Evolutionary conservation across 73 alveolate genomes (phyloP).

Genomic region (Tetrahymena elliotti): DNA sequence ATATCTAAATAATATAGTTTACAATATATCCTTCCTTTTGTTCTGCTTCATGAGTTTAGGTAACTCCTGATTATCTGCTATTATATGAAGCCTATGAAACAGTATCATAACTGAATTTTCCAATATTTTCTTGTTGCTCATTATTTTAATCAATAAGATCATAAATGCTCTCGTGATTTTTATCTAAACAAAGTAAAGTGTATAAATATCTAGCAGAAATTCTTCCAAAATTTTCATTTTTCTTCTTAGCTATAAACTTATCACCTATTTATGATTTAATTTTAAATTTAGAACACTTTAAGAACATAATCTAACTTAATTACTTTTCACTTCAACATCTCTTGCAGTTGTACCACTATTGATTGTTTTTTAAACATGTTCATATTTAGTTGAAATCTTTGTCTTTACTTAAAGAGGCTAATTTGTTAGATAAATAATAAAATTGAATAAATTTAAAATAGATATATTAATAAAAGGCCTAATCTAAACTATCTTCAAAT

Average conservation of each 20-base stretch:
- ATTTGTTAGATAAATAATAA: background rate
- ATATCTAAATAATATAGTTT: background rate
- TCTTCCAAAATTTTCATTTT: background rate
- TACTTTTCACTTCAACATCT: background rate
- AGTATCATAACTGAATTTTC: background rate
- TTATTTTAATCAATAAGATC: background rate
- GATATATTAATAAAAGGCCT: background rate
- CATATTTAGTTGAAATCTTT: background rate
- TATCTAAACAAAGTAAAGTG: background rate
- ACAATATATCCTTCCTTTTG: background rate
- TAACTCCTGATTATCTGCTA: background rate
- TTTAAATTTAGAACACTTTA: too few species aligned
- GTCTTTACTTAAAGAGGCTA: background rate
- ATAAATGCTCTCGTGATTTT: background rate
- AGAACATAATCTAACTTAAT: background rate
- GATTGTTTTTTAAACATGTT: background rate
- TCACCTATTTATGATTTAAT: background rate
- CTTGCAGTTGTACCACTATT: background rate
- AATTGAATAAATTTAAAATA: background rate
- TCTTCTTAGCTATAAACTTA: background rate
- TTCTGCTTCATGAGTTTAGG: background rate
- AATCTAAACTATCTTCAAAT: background rate
- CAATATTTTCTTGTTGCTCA: background rate
- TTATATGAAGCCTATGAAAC: background rate
- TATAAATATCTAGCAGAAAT: background rate